Base-by-base conservation (phyloP, 2,329 filamentous ascomycete genomes). In the Clarireedia paspali region DNA sequence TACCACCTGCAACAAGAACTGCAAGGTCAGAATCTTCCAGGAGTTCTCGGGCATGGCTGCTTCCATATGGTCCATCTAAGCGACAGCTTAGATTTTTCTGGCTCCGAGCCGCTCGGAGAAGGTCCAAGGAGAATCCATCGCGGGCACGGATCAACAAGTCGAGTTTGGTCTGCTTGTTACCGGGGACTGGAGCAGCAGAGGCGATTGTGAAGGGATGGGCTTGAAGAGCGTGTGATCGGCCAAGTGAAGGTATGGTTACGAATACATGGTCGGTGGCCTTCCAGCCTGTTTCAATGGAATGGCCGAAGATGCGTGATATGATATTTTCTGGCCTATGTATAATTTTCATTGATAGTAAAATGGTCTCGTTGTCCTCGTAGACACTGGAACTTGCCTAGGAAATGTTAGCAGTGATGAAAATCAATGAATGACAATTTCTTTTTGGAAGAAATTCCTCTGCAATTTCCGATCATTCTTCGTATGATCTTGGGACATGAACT, bases 161-260 rank as follows among this genome's bases (percentile, higher is more conserved):
- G 59, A 85, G 70, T 71, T 74, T 78, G 3, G 77, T 77, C 59
- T 80, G 75, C 12, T 64, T 60, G n/a, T 70, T 60, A 24, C 56
- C 56, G 15, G 58, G 53, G 20, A 59, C 59, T 1, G 80, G 78
- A 9, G 81, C 81, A 0, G 77, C 75, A 2, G 83, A 85, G 15
- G 82, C 78, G 54, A 87, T 84, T 7, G 82, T 86, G 68, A 87
- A 87, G 0, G 83, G 84, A 64, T 87, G 83, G 0, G 82, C 75
- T 68, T 87, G 83, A 1, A 84, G 65, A 2, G 70, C 64, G 63
- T 84, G 77, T 53, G 73, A 76, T 3, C 70, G 67, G 2, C 77
- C 77, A 5, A 87, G 72, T 0, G 70, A 71, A 0, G 83, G 82
- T 0, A 86, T 70, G 1, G 79, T 79, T 56, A 87, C 66, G 68